Base-by-base conservation (phyloP, 2,329 filamentous ascomycete species). In the Xylariaceae sp. region DNA sequence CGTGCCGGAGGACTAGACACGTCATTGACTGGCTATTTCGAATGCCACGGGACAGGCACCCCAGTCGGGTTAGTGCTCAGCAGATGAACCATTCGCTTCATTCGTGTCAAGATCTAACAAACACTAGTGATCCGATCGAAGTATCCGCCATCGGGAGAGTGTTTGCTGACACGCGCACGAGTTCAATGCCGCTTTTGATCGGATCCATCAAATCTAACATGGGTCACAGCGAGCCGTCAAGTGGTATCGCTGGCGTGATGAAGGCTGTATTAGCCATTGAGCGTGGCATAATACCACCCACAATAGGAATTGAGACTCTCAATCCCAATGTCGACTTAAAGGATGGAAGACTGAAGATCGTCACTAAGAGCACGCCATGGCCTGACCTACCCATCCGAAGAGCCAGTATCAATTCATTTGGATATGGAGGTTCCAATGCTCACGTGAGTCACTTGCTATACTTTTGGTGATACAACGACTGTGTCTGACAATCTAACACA, bases 31-130 rank as follows among this genome's bases (percentile, higher is more conserved):
- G 24, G 24, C 2, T 57, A 56, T 23, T 16, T 62, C 8, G 62
- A 63, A 33, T 55, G 45, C 23, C 59, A 64, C 33, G 60, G 73
- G 1, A 76, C 75, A 0, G 75, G 74, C 0, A 78, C 75, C 2
- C 47, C 53, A 4, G 69, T 67, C 1, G 76, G 50, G 4, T 33
- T 11, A 33, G 30, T 33, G 30, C n/a, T n/a, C n/a, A n/a, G n/a
- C n/a, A n/a, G n/a, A n/a, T n/a, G n/a, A n/a, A n/a, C n/a, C n/a
- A n/a, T n/a, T n/a, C n/a, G n/a, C n/a, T n/a, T n/a, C n/a, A n/a
- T n/a, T n/a, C n/a, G n/a, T n/a, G n/a, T n/a, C n/a, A n/a, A n/a
- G n/a, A n/a, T n/a, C 30, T 33, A 33, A 33, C 11, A 33, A 13
- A 33, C 8, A 15, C 30, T 33, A 33, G 75, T 3, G 75, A 78